Evolutionary conservation across 331 rosid genomes (phyloP), one percentile per base, ranked within the genome.

Genomic region (Malus hybrid): DNA sequence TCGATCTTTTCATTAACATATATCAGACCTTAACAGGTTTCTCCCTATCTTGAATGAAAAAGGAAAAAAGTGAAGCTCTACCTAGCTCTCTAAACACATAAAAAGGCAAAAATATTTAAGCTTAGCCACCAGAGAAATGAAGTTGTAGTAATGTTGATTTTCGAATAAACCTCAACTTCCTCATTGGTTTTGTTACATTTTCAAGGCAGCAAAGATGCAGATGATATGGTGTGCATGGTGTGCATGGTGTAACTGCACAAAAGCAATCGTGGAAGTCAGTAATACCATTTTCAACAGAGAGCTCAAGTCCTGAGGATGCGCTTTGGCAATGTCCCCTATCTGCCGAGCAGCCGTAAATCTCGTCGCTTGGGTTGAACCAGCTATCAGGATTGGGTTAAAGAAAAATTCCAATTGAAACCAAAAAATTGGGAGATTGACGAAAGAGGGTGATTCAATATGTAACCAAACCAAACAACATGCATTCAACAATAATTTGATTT

Each of bases 281-380:
- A 22, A 79, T 71, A 91, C 99, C 96, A 90, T 94, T 80, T 92
- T 90, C 65, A 94, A 86, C 50, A 94, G 97, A 82, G 93, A 86
- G 65, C 68, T 71, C 77, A 94, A 84, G 83, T 94, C 99, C 69
- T 90, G 96, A 59, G 99, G 99, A 81, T 94, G 95, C 57, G 93
- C 92, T 80, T 94, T 91, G 52, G 97, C 96, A 80, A 94, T 94
- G 44, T 92, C 99, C 85, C 99, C 99, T 39, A 94, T 89, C 85
- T 94, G 99, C 60, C 96, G 96, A 76, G 99, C 99, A 62, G 99
- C 97, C 50, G 97, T 87, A 83, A 92, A 92, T 86, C 99, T 88
- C 77, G 99, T 94, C 9, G 96, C 82, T 85, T 94, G 99, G 79
- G 96, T 86, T 63, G 99, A 94, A 73, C 99, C 99, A 87, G 97